These are phyloP conservation scores for Tripidium arundinaceum DNA, from an alignment of 202 grass and related monocot genomes.

Conservation along the genomic window DNA sequence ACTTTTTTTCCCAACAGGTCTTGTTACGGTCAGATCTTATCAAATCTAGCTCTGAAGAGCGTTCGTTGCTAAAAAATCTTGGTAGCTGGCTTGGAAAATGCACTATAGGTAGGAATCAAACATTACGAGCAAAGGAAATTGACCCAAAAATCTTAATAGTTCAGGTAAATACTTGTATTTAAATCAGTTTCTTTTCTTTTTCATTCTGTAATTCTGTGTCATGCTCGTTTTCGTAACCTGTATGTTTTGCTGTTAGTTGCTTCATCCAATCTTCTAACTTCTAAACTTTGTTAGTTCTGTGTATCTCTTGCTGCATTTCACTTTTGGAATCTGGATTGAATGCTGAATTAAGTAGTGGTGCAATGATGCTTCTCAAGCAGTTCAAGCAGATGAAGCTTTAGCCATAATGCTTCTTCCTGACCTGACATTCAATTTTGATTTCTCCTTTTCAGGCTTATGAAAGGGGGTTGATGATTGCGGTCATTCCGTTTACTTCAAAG, in stretches of 20 bases:
- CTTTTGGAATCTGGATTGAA: background rate
- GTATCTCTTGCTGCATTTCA: slow-evolving; percentile 3
- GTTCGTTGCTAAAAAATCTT: slow-evolving; percentile 81
- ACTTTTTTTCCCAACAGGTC: slow-evolving; percentile 54
- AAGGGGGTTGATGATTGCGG: slow-evolving; percentile 83
- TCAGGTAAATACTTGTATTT: too few species aligned
- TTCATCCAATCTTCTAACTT: background rate
- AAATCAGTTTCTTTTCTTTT: slow-evolving; percentile 11
- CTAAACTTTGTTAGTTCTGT: background rate
- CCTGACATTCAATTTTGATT: slow-evolving; percentile 1
- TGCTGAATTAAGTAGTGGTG: background rate
- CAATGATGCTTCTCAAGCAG: background rate
- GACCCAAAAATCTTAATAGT: slow-evolving; percentile 84
- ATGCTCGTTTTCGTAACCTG: background rate
- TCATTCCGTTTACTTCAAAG: slow-evolving; percentile 88
- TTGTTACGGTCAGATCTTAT: slow-evolving; percentile 82
- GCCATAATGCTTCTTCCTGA: too few species aligned
- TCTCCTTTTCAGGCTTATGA: slow-evolving; percentile 66
- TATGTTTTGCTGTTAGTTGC: slow-evolving; percentile 15
- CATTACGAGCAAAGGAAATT: slow-evolving; percentile 78
- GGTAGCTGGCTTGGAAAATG: slow-evolving; percentile 87
- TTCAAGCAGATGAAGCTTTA: too few species aligned
- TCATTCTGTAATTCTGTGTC: background rate
- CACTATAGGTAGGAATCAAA: slow-evolving; percentile 76
- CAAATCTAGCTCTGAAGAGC: slow-evolving; percentile 87